Percentiles rank a stretch among this genome's conserved stretches.
Evolutionary conservation across 805 yeast species (phyloP).

Genomic region (Candida gorgasii): DNA sequence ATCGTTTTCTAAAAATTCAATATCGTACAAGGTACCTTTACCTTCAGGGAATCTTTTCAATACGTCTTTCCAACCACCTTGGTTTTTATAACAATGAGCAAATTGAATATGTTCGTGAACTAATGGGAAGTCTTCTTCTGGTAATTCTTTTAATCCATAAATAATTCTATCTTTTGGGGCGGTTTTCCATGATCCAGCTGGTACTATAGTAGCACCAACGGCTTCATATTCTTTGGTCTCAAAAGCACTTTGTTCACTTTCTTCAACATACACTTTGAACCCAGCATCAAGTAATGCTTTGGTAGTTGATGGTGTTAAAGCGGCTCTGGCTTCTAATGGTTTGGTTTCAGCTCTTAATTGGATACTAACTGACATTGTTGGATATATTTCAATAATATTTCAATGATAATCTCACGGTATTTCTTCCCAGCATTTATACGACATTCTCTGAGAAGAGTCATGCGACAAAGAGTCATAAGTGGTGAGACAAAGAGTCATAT

Average conservation of each 20-base stretch:
- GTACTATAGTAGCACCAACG: conserved; percentile 86
- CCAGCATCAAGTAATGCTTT: conserved; percentile 84
- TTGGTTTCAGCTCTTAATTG: conserved; percentile 97
- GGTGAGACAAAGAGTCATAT: not conserved
- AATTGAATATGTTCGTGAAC: conserved; percentile 96
- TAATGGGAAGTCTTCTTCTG: conserved; percentile 89
- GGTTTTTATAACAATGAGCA: conserved; percentile 98
- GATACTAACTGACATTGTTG: conserved; percentile 30
- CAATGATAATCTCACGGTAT: no score
- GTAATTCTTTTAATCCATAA: conserved; percentile 92
- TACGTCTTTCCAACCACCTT: conserved; percentile 96
- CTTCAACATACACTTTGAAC: conserved; percentile 85
- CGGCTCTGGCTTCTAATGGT: conserved; percentile 97
- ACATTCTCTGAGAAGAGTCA: conserved; percentile 1
- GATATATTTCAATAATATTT: not conserved
- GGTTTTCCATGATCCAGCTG: conserved; percentile 87
- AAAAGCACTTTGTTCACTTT: conserved; percentile 82
- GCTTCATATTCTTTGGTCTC: conserved; percentile 69
- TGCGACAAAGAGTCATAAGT: conserved; percentile 8
- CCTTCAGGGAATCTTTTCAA: conserved; percentile 88
- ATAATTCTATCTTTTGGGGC: conserved; percentile 92
- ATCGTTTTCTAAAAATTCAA: conserved; percentile 92
- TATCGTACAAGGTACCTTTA: conserved; percentile 85
- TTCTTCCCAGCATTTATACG: not conserved
- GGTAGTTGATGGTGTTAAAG: conserved; percentile 89